Base-by-base conservation (phyloP, 352 stramenopile genomes). In the Phytophthora pisi region DNA sequence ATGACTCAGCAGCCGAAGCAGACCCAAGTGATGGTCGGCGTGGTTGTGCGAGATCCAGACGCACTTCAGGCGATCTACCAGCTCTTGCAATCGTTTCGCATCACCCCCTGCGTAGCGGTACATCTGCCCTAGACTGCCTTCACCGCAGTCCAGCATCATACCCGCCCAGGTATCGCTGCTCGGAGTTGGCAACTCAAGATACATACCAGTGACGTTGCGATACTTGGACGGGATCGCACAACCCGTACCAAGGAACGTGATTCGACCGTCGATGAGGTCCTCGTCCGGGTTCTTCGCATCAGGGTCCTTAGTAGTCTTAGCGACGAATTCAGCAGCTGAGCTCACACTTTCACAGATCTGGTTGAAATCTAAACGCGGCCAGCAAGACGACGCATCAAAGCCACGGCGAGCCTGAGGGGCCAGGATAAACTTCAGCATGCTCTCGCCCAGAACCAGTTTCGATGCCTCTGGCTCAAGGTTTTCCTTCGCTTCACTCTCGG, bases 1-100 rank as follows among this genome's bases (percentile, higher is more conserved):
- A 58, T 92, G 74, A 6, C 84, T 91, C 23, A 99, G 64, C 34
- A 99, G 68, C 1, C 90, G 83, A 43, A 98, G 70, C 31, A 99
- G 74, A 31, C 97, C 97, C 26, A 99, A 85, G 73, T 99, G 96
- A 62, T 99, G 97, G 72, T 99, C 97, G 0, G 97, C 96, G 74
- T 99, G 97, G 54, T 97, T 98, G 79, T 99, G 97, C 18, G 95
- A 98, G 58, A 99, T 97, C 96, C 96, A 99, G 52, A 99, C 86
- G 60, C 96, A 97, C 54, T 96, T 87, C 34, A 99, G 70, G 30
- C 82, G 66, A 70, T 78, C 70, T 8, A 95, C 70, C 28, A 91
- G 90, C 20, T 78, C 71, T 9, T 75, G 72, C 20, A 94, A 57
- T 16, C 71, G 70, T 7, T 51, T 47, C 5, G 51, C 30, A 20